These are phyloP conservation scores for Globisporangium echinulatum DNA, from an alignment of 352 stramenopile species.

Conservation along the genomic window DNA sequence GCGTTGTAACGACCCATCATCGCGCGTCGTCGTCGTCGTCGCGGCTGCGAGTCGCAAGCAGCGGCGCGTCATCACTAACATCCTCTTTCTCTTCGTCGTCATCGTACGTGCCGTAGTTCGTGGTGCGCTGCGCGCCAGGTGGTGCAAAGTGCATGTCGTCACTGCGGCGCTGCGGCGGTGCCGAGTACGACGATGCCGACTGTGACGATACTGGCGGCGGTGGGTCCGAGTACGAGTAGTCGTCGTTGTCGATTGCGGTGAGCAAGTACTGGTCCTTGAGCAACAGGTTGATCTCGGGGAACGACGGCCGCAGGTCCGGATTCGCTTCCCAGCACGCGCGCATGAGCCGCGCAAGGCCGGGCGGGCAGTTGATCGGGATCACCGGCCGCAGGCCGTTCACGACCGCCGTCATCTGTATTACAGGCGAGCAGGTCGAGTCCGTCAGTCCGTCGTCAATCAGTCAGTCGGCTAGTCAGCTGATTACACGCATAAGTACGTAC, in stretches of 20 bases:
- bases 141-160: conserved; percentile 25
- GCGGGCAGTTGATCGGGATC: conserved; percentile 78
- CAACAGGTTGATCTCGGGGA: conserved; percentile 73
- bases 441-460: background rate
- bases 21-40: conserved; percentile 24
- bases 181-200: conserved; percentile 27
- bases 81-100: conserved; percentile 7
- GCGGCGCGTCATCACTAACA: conserved; percentile 1
- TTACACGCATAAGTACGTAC: conserved; percentile 23
- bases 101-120: conserved; percentile 20
- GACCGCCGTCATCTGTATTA: conserved; percentile 72
- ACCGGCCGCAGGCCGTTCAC: conserved; percentile 81
- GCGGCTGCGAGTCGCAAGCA: conserved; percentile 2
- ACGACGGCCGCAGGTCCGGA: conserved; percentile 58
- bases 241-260: conserved; percentile 43
- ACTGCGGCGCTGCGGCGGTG: conserved; percentile 17
- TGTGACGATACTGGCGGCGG: conserved; percentile 22
- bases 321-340: conserved; percentile 77
- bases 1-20: background rate
- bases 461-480: background rate
- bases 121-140: conserved; percentile 8
- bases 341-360: conserved; percentile 73
- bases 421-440: conserved; percentile 1
- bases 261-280: conserved; percentile 75
- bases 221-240: conserved; percentile 39